Percentiles rank a stretch among this genome's conserved stretches.
phyloP scores from a whole-genome alignment of 768 basidiomycete genomes.

The Tephrocybe sp. region DNA sequence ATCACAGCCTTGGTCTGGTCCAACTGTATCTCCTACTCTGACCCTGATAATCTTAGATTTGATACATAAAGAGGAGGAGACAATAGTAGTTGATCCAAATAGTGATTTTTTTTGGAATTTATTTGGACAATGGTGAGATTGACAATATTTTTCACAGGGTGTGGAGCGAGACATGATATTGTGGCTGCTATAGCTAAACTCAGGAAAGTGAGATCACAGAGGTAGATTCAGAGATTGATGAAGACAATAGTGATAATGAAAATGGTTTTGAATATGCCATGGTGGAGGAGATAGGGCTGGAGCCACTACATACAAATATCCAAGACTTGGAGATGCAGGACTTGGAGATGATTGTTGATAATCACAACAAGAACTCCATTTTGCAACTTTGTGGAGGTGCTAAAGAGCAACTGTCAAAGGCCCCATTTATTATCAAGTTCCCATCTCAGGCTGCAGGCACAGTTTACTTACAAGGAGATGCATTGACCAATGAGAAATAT shows the following conservation, averaged over 20 bases:
- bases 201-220: not conserved
- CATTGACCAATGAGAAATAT: slow-evolving; percentile 2
- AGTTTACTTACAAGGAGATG: not conserved
- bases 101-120: slow-evolving; percentile 7
- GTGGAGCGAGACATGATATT: not conserved
- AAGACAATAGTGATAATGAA: not conserved
- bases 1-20: too few species aligned
- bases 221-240: not conserved
- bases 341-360: not conserved
- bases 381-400: not conserved
- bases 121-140: not conserved
- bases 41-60: not conserved
- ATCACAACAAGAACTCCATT: not conserved
- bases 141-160: not conserved
- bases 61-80: not conserved
- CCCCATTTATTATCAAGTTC: slow-evolving; percentile 5
- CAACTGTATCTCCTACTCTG: not conserved
- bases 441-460: not conserved
- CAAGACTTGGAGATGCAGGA: not conserved
- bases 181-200: not conserved
- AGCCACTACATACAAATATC: not conserved
- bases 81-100: not conserved
- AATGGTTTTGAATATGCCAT: not conserved
- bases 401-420: not conserved
- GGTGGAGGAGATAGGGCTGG: not conserved